Percentiles rank a stretch among this genome's conserved stretches.
phyloP scores from a whole-genome alignment of 2,329 filamentous ascomycete genomes.

The Calonectria multiphialidica region DNA sequence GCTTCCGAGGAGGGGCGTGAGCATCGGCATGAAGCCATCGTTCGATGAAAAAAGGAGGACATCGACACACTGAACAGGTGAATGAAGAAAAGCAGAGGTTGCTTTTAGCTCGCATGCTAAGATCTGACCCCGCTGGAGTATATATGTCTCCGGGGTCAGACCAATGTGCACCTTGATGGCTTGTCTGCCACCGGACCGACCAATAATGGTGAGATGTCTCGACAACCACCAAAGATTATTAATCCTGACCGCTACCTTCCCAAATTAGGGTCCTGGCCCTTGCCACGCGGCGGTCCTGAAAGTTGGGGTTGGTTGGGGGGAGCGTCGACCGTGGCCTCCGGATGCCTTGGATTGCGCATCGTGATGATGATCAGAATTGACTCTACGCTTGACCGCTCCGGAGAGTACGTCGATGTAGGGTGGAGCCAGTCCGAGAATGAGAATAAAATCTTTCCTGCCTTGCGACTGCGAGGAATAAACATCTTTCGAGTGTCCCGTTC shows the following conservation, averaged over 20 bases:
- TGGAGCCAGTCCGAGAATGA: no score
- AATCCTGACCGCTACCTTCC: neutral
- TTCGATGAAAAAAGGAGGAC: neutral
- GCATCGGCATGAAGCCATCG: neutral
- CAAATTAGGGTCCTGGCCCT: constrained; percentile 4
- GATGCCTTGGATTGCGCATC: neutral
- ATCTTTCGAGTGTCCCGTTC: no score
- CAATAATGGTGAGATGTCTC: neutral
- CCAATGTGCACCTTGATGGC: constrained; percentile 1
- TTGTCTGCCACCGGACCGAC: neutral
- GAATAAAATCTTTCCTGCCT: no score
- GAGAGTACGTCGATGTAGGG: no score
- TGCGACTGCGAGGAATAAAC: no score
- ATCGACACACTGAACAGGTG: neutral
- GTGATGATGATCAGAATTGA: neutral
- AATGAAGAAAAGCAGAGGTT: neutral
- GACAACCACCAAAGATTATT: neutral
- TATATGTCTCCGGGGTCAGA: neutral
- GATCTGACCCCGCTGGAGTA: constrained; percentile 1
- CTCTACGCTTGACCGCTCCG: neutral
- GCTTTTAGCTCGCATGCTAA: neutral
- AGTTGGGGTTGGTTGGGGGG: neutral
- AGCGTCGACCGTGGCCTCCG: neutral
- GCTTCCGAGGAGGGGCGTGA: neutral
- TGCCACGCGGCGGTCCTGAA: no score